phyloP scores from a whole-genome alignment of 441 rosid genomes.

The Corymbia calophylla region DNA sequence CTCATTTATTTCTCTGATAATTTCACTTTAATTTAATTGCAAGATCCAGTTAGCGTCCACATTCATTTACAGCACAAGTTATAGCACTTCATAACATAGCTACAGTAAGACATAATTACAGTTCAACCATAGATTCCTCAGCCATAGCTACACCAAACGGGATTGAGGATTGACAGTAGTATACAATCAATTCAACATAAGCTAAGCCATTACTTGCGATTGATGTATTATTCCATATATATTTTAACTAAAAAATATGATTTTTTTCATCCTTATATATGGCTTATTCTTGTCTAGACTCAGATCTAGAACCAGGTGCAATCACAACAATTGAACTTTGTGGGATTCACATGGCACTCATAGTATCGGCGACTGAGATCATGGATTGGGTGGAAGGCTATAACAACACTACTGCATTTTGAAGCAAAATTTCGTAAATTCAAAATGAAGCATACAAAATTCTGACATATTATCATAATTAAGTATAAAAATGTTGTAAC shows the following conservation, averaged over 20 bases:
- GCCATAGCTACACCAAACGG: not conserved
- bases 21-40: too few species aligned
- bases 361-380: not conserved
- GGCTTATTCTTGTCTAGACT: not conserved
- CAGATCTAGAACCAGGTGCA: not conserved
- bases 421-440: not conserved
- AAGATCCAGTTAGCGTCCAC: too few species aligned
- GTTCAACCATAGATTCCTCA: not conserved
- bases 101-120: not conserved
- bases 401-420: not conserved
- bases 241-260: not conserved
- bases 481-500: not conserved
- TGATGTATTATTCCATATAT: not conserved
- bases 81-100: not conserved
- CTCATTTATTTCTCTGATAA: too few species aligned
- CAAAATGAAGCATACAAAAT: not conserved
- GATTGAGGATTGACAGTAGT: not conserved
- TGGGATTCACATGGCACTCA: not conserved
- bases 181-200: not conserved
- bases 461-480: not conserved
- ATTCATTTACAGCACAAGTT: too few species aligned
- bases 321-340: not conserved
- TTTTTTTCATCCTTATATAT: not conserved
- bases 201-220: not conserved
- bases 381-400: not conserved